Conservation (phyloP, 768 basidiomycete species). For the Podaxis carcinomalis region DNA sequence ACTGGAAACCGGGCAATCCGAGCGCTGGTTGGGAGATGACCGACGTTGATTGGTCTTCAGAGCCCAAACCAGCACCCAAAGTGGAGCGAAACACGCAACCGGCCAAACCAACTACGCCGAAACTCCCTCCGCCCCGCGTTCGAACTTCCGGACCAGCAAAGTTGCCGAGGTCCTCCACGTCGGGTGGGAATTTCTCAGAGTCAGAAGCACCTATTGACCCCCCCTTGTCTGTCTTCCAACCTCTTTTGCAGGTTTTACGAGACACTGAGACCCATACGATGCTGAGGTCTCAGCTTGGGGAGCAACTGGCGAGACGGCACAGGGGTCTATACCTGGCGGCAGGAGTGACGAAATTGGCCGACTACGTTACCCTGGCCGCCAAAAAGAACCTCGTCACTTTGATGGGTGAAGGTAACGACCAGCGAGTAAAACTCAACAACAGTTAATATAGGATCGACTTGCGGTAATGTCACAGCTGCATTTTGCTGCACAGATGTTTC, state of each 20-base stretch:
- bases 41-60: neutral
- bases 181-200: neutral
- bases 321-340: conserved; percentile 5
- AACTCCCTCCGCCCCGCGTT: neutral
- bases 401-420: neutral
- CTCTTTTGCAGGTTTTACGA: neutral
- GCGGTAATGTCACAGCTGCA: neutral
- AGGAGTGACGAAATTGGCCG: conserved; percentile 8
- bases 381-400: conserved; percentile 1
- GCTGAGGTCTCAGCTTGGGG: neutral
- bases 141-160: neutral
- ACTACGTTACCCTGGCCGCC: conserved; percentile 10
- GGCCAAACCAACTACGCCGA: neutral
- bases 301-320: neutral
- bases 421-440: conserved; percentile 1
- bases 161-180: neutral
- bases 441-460: neutral
- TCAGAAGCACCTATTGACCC: neutral
- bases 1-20: neutral
- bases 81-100: neutral
- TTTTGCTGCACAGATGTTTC: too few relatives aligned
- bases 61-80: neutral
- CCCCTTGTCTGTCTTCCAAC: neutral
- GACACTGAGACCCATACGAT: neutral
- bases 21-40: conserved; percentile 1